phyloP scores from a whole-genome alignment of 257 asterid genomes.

The Solanum medicagineum region DNA sequence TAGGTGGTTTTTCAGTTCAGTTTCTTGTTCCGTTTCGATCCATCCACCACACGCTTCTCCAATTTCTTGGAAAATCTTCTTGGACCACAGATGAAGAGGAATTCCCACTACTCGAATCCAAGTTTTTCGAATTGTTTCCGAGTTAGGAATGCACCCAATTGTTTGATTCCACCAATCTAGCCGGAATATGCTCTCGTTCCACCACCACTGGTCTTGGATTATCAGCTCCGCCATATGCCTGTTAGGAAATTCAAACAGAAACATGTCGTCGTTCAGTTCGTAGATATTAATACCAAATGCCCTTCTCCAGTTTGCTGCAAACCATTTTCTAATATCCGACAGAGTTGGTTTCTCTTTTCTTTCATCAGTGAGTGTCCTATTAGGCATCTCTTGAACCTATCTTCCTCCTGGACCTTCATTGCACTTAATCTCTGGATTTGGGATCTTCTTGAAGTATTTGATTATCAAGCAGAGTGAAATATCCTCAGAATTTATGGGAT shows the following conservation, averaged over 20 bases:
- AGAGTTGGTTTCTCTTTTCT: background rate
- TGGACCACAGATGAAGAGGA: background rate
- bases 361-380: background rate
- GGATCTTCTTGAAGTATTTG: no score
- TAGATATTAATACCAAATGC: background rate
- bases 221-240: background rate
- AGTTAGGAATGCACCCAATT: background rate
- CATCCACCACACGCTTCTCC: background rate
- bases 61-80: background rate
- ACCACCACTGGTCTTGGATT: background rate
- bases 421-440: no score
- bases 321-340: background rate
- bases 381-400: background rate
- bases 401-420: background rate
- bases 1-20: background rate
- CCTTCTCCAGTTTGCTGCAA: background rate
- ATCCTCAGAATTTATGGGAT: no score
- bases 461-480: no score
- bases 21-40: background rate
- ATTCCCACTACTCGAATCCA: background rate
- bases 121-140: background rate
- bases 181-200: background rate
- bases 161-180: background rate
- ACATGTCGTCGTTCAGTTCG: background rate
- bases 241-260: background rate